A percentile compares a stretch with the other conserved stretches of the same genome.
These are phyloP conservation scores for Colletotrichum neosansevieriae DNA, from an alignment of 2,329 filamentous ascomycete species.

Conservation along the genomic window DNA sequence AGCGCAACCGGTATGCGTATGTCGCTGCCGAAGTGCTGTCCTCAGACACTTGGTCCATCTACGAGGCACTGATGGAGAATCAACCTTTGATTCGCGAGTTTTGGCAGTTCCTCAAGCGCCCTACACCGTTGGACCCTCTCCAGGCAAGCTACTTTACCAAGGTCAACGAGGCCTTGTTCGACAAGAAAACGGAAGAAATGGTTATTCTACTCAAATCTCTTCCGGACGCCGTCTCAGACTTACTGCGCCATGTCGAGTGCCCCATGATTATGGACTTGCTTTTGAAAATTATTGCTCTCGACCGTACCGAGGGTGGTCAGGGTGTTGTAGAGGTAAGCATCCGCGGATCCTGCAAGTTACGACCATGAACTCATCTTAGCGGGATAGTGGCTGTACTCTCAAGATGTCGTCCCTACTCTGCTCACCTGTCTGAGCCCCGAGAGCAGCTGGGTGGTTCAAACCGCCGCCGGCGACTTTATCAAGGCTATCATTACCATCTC, in stretches of 20 bases:
- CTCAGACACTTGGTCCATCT: conserved; percentile 96
- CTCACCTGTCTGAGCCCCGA: conserved; percentile 89
- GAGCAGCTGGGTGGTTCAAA: conserved; percentile 90
- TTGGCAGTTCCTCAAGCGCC: conserved; percentile 88
- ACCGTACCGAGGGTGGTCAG: conserved; percentile 90
- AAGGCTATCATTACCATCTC: conserved; percentile 99
- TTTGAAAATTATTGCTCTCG: conserved; percentile 95
- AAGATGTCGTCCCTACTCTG: conserved; percentile 87
- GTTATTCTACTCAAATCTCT: conserved; percentile 87
- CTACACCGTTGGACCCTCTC: conserved; percentile 89
- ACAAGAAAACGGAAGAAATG: conserved; percentile 99
- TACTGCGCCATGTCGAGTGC: conserved; percentile 94
- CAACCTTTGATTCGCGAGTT: conserved; percentile 83
- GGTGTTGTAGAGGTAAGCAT: conserved; percentile 88
- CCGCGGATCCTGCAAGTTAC: conserved; percentile 18
- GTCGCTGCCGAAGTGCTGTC: conserved; percentile 93
- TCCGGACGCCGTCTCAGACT: conserved; percentile 83
- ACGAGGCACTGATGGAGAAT: conserved; percentile 91
- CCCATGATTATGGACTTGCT: conserved; percentile 98
- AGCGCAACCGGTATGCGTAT: conserved; percentile 92
- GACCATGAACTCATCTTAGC: conserved; percentile 4
- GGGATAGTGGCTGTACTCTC: conserved; percentile 86
- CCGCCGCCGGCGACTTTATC: conserved; percentile 95
- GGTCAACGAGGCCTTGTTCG: conserved; percentile 96
- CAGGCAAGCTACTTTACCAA: conserved; percentile 99